These are phyloP conservation scores for Apiospora aurea DNA, from an alignment of 2,329 filamentous ascomycete species.

Conservation along the genomic window DNA sequence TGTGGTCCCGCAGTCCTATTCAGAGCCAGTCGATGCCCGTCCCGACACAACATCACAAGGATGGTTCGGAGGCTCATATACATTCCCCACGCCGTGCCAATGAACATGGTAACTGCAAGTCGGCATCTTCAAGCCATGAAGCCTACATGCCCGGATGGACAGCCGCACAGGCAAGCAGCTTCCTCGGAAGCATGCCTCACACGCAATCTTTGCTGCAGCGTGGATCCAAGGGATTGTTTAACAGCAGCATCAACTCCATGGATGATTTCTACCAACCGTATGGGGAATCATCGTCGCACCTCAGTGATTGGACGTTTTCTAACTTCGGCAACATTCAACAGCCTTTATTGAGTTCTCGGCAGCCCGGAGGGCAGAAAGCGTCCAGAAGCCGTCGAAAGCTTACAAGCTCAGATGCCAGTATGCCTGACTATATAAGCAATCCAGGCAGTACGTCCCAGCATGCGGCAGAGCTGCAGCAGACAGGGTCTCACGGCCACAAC, in stretches of 20 bases:
- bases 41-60: slow-evolving; percentile 51
- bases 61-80: slow-evolving; percentile 62
- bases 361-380: slow-evolving; percentile 30
- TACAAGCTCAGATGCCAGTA: slow-evolving; percentile 49
- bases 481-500: slow-evolving; percentile 31
- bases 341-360: slow-evolving; percentile 31
- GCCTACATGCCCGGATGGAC: slow-evolving; percentile 31
- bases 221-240: slow-evolving; percentile 29
- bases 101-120: slow-evolving; percentile 31
- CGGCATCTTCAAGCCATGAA: slow-evolving; percentile 31
- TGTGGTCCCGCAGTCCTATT: slow-evolving; percentile 65
- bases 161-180: slow-evolving; percentile 31
- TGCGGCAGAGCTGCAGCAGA: slow-evolving; percentile 35
- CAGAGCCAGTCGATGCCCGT: slow-evolving; percentile 48
- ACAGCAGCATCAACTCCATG: slow-evolving; percentile 32
- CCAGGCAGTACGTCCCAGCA: slow-evolving; percentile 31
- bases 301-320: slow-evolving; percentile 32
- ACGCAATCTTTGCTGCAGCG: slow-evolving; percentile 39
- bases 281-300: slow-evolving; percentile 38
- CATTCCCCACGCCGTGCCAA: slow-evolving; percentile 64
- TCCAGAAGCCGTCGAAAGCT: slow-evolving; percentile 37
- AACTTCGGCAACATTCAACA: slow-evolving; percentile 31
- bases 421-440: slow-evolving; percentile 48
- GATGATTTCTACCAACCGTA: slow-evolving; percentile 39
- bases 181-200: slow-evolving; percentile 39